Evolutionary conservation across 495 filamentous ascomycete genomes (phyloP).

Genomic region (Oleoguttula mirabilis): DNA sequence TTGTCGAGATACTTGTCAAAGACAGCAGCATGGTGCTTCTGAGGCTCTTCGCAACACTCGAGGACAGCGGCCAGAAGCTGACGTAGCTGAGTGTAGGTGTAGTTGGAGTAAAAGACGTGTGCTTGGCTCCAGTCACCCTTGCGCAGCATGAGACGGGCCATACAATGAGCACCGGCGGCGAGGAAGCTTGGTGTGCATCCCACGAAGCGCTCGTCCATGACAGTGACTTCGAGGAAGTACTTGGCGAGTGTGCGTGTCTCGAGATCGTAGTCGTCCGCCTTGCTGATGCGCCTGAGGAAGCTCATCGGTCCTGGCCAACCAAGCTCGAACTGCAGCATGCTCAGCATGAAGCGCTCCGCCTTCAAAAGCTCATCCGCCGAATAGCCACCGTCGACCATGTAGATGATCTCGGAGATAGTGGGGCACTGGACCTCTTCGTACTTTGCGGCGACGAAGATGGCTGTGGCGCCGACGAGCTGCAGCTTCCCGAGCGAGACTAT

Average conservation of each 20-base stretch:
- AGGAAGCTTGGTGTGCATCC: slow-evolving; percentile 78
- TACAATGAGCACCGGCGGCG: slow-evolving; percentile 84
- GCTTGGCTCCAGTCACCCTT: slow-evolving; percentile 80
- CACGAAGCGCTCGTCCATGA: slow-evolving; percentile 98
- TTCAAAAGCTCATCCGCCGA: slow-evolving; percentile 84
- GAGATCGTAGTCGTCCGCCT: slow-evolving; percentile 94
- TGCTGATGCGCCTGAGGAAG: slow-evolving; percentile 91
- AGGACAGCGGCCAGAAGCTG: slow-evolving; percentile 63
- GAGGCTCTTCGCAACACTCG: slow-evolving; percentile 74
- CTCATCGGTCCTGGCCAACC: slow-evolving; percentile 98
- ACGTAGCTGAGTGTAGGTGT: slow-evolving; percentile 73
- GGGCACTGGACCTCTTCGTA: slow-evolving; percentile 98
- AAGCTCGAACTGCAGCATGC: slow-evolving; percentile 84
- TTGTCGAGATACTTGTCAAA: slow-evolving; percentile 83
- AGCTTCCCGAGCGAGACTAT: slow-evolving; percentile 89
- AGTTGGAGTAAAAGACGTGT: slow-evolving; percentile 85
- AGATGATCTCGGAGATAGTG: slow-evolving; percentile 87
- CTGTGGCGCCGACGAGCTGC: slow-evolving; percentile 91
- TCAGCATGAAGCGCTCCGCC: slow-evolving; percentile 96
- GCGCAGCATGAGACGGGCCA: slow-evolving; percentile 75
- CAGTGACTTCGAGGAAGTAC: slow-evolving; percentile 91
- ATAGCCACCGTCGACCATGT: slow-evolving; percentile 94
- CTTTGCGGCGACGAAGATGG: slow-evolving; percentile 91
- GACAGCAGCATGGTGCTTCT: slow-evolving; percentile 70
- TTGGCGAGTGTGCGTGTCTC: slow-evolving; percentile 94